phyloP scores from a whole-genome alignment of 345 rosid genomes.

The Euphorbia peplus region DNA sequence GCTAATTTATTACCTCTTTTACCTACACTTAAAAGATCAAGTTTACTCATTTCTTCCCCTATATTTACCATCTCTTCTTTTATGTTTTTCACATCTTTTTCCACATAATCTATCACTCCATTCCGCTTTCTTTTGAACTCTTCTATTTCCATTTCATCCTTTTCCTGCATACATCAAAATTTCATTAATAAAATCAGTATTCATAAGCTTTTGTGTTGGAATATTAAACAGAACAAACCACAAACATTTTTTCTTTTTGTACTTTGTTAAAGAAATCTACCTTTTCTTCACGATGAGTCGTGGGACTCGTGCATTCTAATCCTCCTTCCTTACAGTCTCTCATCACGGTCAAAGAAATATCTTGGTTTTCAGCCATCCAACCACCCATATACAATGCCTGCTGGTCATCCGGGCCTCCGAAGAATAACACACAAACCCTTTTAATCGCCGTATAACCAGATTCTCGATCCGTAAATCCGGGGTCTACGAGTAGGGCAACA shows the following conservation, averaged over 20 bases:
- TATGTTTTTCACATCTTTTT: conserved; percentile 19
- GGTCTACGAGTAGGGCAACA: conserved; percentile 39
- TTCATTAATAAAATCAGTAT: too few species aligned
- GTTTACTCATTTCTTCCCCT: conserved; percentile 13
- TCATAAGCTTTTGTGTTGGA: too few species aligned
- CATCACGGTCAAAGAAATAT: conserved; percentile 8
- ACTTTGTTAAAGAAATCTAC: too few species aligned
- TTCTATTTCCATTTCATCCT: conserved; percentile 9
- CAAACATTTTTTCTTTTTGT: too few species aligned
- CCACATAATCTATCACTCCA: conserved; percentile 16
- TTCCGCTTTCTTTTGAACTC: conserved; percentile 16
- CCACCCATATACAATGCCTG: conserved; percentile 28
- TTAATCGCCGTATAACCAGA: background rate
- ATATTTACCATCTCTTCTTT: conserved; percentile 9
- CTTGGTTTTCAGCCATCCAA: conserved; percentile 25
- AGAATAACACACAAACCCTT: conserved; percentile 25
- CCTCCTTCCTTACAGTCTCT: conserved; percentile 4
- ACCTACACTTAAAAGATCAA: conserved; percentile 26
- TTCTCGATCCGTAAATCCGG: conserved; percentile 12
- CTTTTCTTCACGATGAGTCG: background rate
- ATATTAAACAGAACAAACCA: too few species aligned
- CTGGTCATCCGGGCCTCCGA: conserved; percentile 35
- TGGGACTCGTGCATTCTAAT: background rate
- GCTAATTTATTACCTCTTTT: conserved; percentile 5
- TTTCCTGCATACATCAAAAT: conserved; percentile 5